A percentile compares a stretch with the other conserved stretches of the same genome.
Evolutionary conservation across 768 basidiomycete species (phyloP).

Genomic region (Mycena epipterygia): DNA sequence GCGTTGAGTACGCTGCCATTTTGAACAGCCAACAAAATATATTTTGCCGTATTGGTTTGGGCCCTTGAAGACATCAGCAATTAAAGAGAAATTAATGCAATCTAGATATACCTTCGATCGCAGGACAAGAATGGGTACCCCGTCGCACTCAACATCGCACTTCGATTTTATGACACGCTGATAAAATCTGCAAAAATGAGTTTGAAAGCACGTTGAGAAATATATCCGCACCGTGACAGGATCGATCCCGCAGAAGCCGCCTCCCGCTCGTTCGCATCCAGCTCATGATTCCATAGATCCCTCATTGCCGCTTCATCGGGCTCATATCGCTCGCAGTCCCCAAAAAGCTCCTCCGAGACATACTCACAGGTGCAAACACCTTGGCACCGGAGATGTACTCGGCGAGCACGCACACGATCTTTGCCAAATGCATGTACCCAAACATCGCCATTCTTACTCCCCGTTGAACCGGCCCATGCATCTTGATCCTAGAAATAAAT

Average conservation of each 20-base stretch:
- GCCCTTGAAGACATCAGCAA: not conserved
- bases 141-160: slow-evolving; percentile 14
- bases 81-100: not conserved
- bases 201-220: not conserved
- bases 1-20: not conserved
- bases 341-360: not conserved
- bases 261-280: slow-evolving; percentile 18
- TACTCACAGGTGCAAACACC: slow-evolving; percentile 13
- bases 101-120: not conserved
- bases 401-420: not conserved
- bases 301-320: slow-evolving; percentile 6
- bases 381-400: slow-evolving; percentile 9
- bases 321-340: slow-evolving; percentile 12
- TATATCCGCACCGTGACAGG: not conserved
- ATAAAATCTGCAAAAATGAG: slow-evolving; percentile 5
- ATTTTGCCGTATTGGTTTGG: slow-evolving; percentile 2
- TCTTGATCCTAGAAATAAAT: slow-evolving; percentile 13
- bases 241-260: slow-evolving; percentile 9
- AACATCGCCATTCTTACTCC: not conserved
- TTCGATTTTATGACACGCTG: not conserved
- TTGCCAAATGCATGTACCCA: too few species aligned
- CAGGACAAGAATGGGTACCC: not conserved
- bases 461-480: not conserved
- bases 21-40: slow-evolving; percentile 13
- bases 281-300: slow-evolving; percentile 22